Conservation (phyloP, 2,329 filamentous ascomycete species). For the Didymella arachidicola region DNA sequence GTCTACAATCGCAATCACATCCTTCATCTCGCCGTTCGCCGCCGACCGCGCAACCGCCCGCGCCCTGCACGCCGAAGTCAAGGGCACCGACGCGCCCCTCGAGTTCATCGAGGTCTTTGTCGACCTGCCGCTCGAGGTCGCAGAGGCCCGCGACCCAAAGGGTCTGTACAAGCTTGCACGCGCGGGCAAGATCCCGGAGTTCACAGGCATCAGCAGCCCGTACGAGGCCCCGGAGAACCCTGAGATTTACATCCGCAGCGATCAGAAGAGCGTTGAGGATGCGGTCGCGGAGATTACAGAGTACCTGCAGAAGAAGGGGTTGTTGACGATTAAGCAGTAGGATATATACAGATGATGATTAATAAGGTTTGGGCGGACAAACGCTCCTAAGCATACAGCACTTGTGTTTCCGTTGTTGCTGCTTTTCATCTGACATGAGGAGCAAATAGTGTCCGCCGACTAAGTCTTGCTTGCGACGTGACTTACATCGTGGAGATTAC, state of each 20-base stretch:
- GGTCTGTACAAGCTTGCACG: constrained; percentile 97
- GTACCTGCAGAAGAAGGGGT: constrained; percentile 76
- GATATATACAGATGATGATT: not conserved
- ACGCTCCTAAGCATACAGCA: not conserved
- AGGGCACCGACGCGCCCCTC: constrained; percentile 66
- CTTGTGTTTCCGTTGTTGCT: not conserved
- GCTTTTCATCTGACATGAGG: not conserved
- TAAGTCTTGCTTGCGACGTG: not conserved
- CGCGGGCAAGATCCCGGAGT: constrained; percentile 93
- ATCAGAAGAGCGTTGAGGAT: constrained; percentile 85
- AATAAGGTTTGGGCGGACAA: constrained; percentile 3
- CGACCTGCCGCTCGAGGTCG: constrained; percentile 88
- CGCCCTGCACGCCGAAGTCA: constrained; percentile 73
- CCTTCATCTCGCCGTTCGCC: constrained; percentile 95
- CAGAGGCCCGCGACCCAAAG: constrained; percentile 96
- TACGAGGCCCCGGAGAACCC: constrained; percentile 89
- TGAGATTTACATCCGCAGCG: constrained; percentile 86
- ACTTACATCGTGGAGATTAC: no score
- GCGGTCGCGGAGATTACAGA: constrained; percentile 84
- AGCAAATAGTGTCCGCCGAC: not conserved
- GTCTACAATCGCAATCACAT: constrained; percentile 86
- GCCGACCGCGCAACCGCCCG: constrained; percentile 85
- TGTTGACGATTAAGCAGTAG: constrained; percentile 54
- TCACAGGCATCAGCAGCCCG: constrained; percentile 92
- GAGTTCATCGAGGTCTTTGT: constrained; percentile 95